Evolutionary conservation across 768 basidiomycete species (phyloP).

Genomic region (Serendipita sp.): DNA sequence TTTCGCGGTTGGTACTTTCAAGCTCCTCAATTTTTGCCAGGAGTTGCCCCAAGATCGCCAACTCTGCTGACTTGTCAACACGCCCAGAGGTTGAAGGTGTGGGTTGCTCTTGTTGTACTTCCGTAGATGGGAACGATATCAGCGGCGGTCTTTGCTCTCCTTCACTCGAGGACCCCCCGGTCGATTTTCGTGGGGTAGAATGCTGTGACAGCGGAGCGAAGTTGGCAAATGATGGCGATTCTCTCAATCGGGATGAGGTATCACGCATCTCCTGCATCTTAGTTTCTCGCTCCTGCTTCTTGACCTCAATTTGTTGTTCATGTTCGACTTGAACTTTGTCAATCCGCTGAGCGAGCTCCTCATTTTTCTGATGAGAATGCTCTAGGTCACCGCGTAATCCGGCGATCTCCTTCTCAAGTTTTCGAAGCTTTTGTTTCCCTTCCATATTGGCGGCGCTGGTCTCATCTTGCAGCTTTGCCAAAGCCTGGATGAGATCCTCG

Average conservation of each 20-base stretch:
- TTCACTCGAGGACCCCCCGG: not conserved
- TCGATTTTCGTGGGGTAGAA: not conserved
- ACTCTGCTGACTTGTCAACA: constrained; percentile 16
- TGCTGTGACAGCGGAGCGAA: not conserved
- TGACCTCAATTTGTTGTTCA: constrained; percentile 7
- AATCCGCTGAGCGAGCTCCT: constrained; percentile 53
- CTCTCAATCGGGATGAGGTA: not conserved
- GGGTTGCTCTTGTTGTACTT: not conserved
- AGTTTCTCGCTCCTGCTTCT: constrained; percentile 8
- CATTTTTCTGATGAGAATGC: constrained; percentile 49
- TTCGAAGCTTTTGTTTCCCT: constrained; percentile 51
- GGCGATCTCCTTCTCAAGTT: constrained; percentile 67
- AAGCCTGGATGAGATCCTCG: constrained; percentile 55
- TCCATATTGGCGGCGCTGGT: constrained; percentile 45
- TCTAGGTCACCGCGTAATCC: constrained; percentile 60
- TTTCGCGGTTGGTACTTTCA: constrained; percentile 52
- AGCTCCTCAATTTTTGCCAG: constrained; percentile 60
- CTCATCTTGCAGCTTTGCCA: constrained; percentile 61
- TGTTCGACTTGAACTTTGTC: not conserved
- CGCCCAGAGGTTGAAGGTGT: constrained; percentile 9
- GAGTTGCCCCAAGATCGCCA: constrained; percentile 47
- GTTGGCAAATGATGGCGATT: not conserved
- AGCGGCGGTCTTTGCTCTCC: not conserved
- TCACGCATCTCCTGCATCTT: constrained; percentile 4
- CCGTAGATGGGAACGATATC: not conserved